Evolutionary conservation across 2,329 filamentous ascomycete genomes (phyloP).

Genomic region (Knufia fluminis): DNA sequence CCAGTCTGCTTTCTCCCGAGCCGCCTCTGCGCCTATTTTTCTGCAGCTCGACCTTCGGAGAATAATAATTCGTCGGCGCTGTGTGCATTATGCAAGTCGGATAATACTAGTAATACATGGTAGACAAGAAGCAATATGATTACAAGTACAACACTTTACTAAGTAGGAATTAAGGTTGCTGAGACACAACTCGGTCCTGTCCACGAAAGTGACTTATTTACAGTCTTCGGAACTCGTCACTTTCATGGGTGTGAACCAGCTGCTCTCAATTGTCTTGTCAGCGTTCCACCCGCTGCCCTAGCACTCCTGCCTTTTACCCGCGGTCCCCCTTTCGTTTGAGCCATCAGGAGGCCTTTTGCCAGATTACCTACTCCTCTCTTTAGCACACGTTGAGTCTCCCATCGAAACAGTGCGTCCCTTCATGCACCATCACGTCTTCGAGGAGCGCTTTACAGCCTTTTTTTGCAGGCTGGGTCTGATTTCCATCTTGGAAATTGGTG

Average conservation of each 20-base stretch:
- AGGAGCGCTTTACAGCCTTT: background rate
- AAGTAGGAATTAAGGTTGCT: background rate
- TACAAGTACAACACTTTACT: background rate
- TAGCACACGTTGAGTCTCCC: background rate
- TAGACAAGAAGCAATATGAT: background rate
- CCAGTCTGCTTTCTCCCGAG: background rate
- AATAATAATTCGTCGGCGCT: background rate
- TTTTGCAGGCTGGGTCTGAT: background rate
- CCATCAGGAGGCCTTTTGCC: background rate
- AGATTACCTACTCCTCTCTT: background rate
- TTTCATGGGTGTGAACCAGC: background rate
- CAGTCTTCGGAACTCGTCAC: too few relatives aligned
- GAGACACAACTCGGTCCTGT: background rate
- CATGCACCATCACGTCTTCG: background rate
- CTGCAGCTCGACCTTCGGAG: background rate
- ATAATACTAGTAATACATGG: slow-evolving; percentile 4
- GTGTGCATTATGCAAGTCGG: background rate
- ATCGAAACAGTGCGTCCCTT: background rate
- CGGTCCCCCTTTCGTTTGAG: background rate
- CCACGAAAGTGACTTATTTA: background rate
- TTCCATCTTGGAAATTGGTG: background rate
- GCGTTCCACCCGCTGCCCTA: background rate
- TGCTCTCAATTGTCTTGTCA: background rate
- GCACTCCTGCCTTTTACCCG: background rate
- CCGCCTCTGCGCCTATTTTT: background rate